Evolutionary conservation across 2,329 filamentous ascomycete genomes (phyloP).

Genomic region (Rutstroemia sp.): DNA sequence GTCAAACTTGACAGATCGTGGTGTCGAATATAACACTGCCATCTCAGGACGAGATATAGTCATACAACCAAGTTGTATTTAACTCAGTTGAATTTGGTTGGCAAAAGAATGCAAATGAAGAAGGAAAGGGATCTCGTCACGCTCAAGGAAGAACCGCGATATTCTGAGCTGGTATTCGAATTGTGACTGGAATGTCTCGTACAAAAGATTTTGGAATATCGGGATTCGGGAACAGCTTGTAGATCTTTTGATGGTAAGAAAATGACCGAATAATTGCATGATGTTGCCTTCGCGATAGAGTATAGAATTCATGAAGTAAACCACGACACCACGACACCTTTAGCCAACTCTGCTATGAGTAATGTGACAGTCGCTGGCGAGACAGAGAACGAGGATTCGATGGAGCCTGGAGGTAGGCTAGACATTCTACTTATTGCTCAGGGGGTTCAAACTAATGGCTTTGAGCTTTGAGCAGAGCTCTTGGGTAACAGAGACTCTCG

Average conservation of each 20-base stretch:
- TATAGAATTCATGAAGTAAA: conserved; percentile 30
- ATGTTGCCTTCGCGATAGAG: neutral
- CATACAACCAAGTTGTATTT: conserved; percentile 1
- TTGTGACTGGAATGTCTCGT: neutral
- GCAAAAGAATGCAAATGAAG: neutral
- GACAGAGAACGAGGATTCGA: conserved; percentile 37
- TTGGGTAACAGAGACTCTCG: conserved; percentile 56
- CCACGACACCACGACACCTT: conserved; percentile 35
- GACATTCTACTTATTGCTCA: neutral
- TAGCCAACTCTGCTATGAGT: conserved; percentile 34
- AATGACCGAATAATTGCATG: neutral
- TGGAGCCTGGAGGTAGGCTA: conserved; percentile 46
- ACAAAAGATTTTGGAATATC: neutral
- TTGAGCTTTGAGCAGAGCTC: conserved; percentile 31
- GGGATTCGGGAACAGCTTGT: neutral
- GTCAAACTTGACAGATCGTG: neutral
- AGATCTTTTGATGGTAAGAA: neutral
- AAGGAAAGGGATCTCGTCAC: neutral
- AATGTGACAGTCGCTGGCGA: conserved; percentile 29
- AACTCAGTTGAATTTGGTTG: neutral
- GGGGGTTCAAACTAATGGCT: neutral
- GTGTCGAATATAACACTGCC: neutral
- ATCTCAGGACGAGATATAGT: neutral
- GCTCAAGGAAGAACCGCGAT: conserved; percentile 1
- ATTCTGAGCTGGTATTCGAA: neutral